Evolutionary conservation across 2,329 filamentous ascomycete genomes (phyloP), one percentile per base, ranked within the genome.

Genomic region (Triangularia setosa): DNA sequence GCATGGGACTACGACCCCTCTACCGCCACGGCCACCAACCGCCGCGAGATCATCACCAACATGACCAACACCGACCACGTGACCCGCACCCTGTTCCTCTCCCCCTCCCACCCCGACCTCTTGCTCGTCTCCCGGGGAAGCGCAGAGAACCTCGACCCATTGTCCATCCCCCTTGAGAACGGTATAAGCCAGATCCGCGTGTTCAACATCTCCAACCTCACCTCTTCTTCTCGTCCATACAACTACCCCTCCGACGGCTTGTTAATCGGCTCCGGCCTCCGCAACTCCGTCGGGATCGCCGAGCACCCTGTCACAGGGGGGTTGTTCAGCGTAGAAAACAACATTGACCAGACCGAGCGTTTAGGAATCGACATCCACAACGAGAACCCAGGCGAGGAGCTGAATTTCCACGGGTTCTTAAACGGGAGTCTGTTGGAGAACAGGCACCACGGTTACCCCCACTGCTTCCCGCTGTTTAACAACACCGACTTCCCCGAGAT

Each of bases 131-230:
- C 85, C 48, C 83, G 87, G 64, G 90, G 90, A 52, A 89, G 85
- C 70, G 78, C 80, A 30, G 77, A 78, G 28, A 91, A 92, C 72
- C 78, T 90, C 28, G 90, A 93, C 72, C 72, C 62, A 48, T 71
- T 77, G 4, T 83, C 90, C 1, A 75, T 77, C 12, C 75, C 84
- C 63, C 72, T 83, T 27, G 73, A 73, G 3, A 83, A 81, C 0
- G 90, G 89, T 3, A 82, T 85, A 65, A 86, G 85, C n/a, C 88
- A 90, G 68, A 83, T 93, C 72, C 88, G 87, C 66, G 84, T 84
- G 33, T 84, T 83, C 70, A 78, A 82, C 70, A 68, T 83, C 11
- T 69, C 71, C 55, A 73, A 75, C 63, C 54, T 77, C 24, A 61
- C 69, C 64, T 27, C 66, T 23, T 24, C 72, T 30, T 61, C 65